Evolutionary conservation across 169 alveolate genomes (phyloP), one percentile per base, ranked within the genome.

Genomic region (Eimeria zaria): DNA sequence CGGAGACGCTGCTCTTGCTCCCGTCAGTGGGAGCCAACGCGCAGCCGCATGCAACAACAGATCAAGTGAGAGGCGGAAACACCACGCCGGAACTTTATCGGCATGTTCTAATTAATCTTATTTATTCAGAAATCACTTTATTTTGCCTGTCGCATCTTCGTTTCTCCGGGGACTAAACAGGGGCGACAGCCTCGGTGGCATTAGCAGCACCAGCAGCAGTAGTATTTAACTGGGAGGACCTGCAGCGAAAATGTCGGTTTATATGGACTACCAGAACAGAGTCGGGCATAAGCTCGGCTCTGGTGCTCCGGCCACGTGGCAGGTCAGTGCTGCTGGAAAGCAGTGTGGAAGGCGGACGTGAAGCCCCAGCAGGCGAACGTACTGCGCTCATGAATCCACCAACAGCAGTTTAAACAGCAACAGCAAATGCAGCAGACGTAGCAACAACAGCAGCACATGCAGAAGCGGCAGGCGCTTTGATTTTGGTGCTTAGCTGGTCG

Each of bases 261-360:
- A 87, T 87, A 99, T 99, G 99, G 99, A 99, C 98, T 98, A 97
- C 97, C 99, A 99, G 98, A 98, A 99, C 96, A 98, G 99, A 89
- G 99, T 99, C 64, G 99, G 99, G 39, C 99, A 99, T 71, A 99
- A 99, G 98, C 99, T 99, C 46, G 99, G 99, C 84, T 98, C 99
- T 76, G 99, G 99, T 58, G 99, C 99, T 69, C 99, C 99, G 89
- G 99, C 99, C 88, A 98, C 99, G 46, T 98, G 99, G 48, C 99
- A 99, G 96, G 93, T 87, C 62, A 87, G 67, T 36, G 18, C 48
- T 27, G 60, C 44, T 51, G n/a, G n/a, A 80, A n/a, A n/a, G 39
- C 89, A 80, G 69, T 46, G 9, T 36, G 51, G 33, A 7, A 18
- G 76, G 53, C 81, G 33, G 53, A 33, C 5, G 7, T 16, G 39